These are phyloP conservation scores for Fusarium staphyleae DNA, from an alignment of 2,329 filamentous ascomycete species.

Conservation along the genomic window DNA sequence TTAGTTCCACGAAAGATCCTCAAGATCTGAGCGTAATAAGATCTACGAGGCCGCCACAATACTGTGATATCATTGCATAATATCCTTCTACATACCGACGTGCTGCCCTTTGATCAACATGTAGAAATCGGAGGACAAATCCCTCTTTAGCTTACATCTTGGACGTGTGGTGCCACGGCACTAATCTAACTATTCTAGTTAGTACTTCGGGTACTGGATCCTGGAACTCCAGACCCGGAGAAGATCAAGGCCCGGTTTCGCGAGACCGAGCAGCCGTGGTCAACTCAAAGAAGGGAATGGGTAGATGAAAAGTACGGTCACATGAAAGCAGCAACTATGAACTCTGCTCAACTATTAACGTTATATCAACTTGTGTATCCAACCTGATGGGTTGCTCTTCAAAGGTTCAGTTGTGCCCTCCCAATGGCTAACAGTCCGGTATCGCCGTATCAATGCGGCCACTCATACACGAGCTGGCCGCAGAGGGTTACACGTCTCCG, in stretches of 20 bases:
- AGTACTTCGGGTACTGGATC: slow-evolving; percentile 13
- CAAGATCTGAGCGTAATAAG: slow-evolving; percentile 7
- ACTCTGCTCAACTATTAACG: background rate
- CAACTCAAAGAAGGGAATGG: background rate
- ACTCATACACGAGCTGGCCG: slow-evolving; percentile 6
- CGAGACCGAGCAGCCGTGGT: background rate
- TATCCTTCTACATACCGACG: slow-evolving; percentile 22
- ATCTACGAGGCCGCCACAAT: slow-evolving; percentile 34
- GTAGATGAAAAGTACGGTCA: background rate
- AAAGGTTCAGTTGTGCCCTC: no score
- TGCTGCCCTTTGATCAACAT: slow-evolving; percentile 5
- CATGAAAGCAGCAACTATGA: background rate
- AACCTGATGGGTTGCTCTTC: no score
- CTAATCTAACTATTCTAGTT: slow-evolving; percentile 18
- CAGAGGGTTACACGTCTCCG: slow-evolving; percentile 15
- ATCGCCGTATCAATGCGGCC: slow-evolving; percentile 8
- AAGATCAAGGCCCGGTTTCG: background rate
- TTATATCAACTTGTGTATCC: no score
- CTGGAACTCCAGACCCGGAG: slow-evolving; percentile 14
- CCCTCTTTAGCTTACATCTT: background rate
- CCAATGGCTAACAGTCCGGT: slow-evolving; percentile 4
- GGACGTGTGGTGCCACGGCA: background rate
- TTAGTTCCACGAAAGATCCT: slow-evolving; percentile 18
- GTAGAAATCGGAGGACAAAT: no score
- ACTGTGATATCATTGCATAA: slow-evolving; percentile 18